Conservation (phyloP, 371 early-diverging fungal species). For the Racocetra persica region DNA sequence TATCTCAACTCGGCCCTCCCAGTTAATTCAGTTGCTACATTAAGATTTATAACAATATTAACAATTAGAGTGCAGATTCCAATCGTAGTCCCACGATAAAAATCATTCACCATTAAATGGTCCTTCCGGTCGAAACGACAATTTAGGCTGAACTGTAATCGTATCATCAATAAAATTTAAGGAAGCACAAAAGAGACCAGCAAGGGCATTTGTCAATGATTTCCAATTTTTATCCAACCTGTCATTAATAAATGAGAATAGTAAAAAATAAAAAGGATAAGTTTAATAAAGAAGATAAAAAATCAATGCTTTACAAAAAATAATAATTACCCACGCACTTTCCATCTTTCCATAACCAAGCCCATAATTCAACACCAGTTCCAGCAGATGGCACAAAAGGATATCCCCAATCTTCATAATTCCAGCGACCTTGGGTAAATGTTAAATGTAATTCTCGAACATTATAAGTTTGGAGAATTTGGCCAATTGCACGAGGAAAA, state of each 20-base stretch:
- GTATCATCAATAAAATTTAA: constrained; percentile 90
- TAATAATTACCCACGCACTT: constrained; percentile 49
- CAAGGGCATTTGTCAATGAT: constrained; percentile 87
- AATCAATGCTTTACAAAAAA: not conserved
- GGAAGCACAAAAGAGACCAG: constrained; percentile 95
- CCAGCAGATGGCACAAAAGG: constrained; percentile 65
- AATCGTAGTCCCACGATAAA: not conserved
- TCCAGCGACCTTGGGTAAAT: constrained; percentile 92
- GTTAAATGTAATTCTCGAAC: constrained; percentile 84
- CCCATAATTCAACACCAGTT: constrained; percentile 83
- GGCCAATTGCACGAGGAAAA: constrained; percentile 87
- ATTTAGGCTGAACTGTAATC: constrained; percentile 73
- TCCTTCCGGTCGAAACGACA: constrained; percentile 68
- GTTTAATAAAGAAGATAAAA: not conserved
- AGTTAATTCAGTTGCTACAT: constrained; percentile 34
- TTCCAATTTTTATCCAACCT: constrained; percentile 81
- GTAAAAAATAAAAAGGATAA: not conserved
- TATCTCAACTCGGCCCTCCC: constrained; percentile 63
- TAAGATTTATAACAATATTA: not conserved
- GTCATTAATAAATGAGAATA: not conserved
- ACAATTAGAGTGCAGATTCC: no score
- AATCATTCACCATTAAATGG: constrained; percentile 46
- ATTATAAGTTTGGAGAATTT: constrained; percentile 76
- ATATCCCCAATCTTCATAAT: constrained; percentile 81
- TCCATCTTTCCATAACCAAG: constrained; percentile 70